Base-by-base conservation (phyloP, 2,329 filamentous ascomycete species). In the Hypoxylon sp. region DNA sequence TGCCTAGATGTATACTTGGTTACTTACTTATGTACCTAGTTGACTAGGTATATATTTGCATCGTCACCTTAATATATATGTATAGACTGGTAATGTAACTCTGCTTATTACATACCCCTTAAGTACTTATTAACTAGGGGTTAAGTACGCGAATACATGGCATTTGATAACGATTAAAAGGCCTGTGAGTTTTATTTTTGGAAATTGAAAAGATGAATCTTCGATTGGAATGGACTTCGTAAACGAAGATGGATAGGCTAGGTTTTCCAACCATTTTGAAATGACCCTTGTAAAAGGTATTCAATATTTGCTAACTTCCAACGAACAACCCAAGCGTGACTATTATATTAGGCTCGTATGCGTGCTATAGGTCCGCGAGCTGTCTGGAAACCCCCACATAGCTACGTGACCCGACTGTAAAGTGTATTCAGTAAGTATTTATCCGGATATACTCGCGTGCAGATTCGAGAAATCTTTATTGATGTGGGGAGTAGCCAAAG, bases 371-470 rank as follows among this genome's bases (percentile, higher is more conserved):
- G 59, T 65, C 61, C 38, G 51, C 30, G 51, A 49, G 63, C 59
- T 41, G 30, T 58, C 19, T 41, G 14, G 45, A 51, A 48, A 53
- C 51, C 62, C 66, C 66, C 66, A 63, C 65, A 62, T 41, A 41
- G 36, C 34, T 28, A 59, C 11, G 56, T 59, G 56, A 59, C 48
- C 25, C 23, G 41, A 59, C 36, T 52, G 32, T 59, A 57, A 32
- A 53, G 10, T 38, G 6, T 46, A 57, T 25, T 59, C 32, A 38
- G 4, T 17, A 38, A n/a, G 38, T 43, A 70, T 70, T 65, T 70
- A 70, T 46, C 65, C 65, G 68, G 65, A 50, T 61, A 61, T 43
- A 65, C 38, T 68, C 61, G 58, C 60, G 43, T 60, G 55, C 52
- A 62, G 60, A 55, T 52, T 62, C 38, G 43, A 38, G 36, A 53